Base-by-base conservation (phyloP, 208 protist species). In the Trypanosoma melophagium region DNA sequence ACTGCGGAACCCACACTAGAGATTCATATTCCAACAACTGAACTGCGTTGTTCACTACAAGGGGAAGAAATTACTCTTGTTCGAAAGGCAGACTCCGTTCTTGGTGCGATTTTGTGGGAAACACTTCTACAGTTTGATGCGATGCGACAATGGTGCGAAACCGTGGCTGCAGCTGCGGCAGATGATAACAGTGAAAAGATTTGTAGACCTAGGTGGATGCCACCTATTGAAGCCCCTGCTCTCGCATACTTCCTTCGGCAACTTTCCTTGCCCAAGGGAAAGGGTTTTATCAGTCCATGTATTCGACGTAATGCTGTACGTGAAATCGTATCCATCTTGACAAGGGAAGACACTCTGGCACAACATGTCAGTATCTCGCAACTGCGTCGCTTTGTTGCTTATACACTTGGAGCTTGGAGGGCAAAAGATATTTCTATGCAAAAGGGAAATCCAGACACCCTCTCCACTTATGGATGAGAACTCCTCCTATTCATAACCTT, bases 1-100 rank as follows among this genome's bases (percentile, higher is more conserved):
- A 22, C 14, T 38, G 14, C 21, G 8, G 52, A 38, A 12, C 19
- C 17, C 3, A 16, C 49, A 21, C 24, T 69, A 42, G 42, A 40
- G 8, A 28, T 40, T 19, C 64, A 62, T 40, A 61, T 61, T 28
- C 40, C 64, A 19, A 3, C 19, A 16, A 45, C 16, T 45, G 64
- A 69, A n/a, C 19, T 69, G 35, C 64, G 64, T 19, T 69, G 64
- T 28, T 61, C 41, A 45, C 42, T 55, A 0, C 10, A 22, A 12
- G 54, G 19, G 28, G 64, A 61, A 12, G 13, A 22, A 1, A 12
- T 12, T 41, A 13, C 7, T 45, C 16, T 28, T 24, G 54, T 69
- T n/a, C 40, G 52, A 40, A 40, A 41, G 14, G 13, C 64, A 9
- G 64, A 69, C 28, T 25, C 40, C 1, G 54, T 3, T 3, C 17